Evolutionary conservation across 2,329 filamentous ascomycete genomes (phyloP), one percentile per base, ranked within the genome.

Genomic region (Talaromyces sp.): DNA sequence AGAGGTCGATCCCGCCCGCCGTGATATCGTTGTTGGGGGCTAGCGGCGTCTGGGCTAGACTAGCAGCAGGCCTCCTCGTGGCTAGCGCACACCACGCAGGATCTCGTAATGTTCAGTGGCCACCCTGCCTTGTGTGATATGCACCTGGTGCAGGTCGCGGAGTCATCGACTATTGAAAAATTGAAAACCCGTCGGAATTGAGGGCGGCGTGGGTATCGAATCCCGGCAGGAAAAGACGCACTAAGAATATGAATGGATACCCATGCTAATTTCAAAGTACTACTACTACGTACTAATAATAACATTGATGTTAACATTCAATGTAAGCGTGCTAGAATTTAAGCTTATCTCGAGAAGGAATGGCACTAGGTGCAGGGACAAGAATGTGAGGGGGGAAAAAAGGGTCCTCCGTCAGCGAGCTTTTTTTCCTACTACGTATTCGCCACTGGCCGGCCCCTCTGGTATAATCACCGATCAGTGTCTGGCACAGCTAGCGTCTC

Each of bases 331-430:
- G 2, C 27, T 36, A 18, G 31, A 28, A 56, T 56, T 56, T 56
- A 56, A 56, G 53, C 53, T 56, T 56, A 56, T 56, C 31, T 56
- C 30, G 16, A 12, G n/a, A 5, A 33, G 51, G 51, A 54, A 30
- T 30, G 34, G 53, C 53, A 56, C 30, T 28, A 47, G 18, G 10
- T 47, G 44, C 44, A 47, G 44, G n/a, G 18, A 47, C n/a, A 18
- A 47, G 18, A 47, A 47, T 23, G 44, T 18, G 4, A 23, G 23
- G 44, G 23, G 44, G 10, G 7, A 27, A 18, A 47, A 18, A 47
- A 47, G 7, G 18, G 18, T 47, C 44, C 44, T 27, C n/a, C 5
- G 18, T 47, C 44, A 18, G 44, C n/a, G 18, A 27, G n/a, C 23
- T 27, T 47, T 27, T 27, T 18, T 27, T 8, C 44, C 44, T 27